phyloP scores from a whole-genome alignment of 2,329 filamentous ascomycete genomes.

The Blumeria hordei region DNA sequence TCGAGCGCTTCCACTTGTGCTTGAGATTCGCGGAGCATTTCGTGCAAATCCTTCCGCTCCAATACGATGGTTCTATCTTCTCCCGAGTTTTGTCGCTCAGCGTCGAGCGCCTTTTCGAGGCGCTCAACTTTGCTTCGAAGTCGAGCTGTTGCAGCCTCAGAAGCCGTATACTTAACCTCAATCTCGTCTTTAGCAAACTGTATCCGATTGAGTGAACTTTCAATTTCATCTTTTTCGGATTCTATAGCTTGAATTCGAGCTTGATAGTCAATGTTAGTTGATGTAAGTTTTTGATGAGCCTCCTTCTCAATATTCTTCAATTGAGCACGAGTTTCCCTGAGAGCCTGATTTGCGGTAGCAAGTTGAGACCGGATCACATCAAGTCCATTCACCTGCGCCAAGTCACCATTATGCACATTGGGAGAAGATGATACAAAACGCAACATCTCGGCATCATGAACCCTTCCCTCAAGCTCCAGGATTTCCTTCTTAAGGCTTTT shows the following conservation, averaged over 20 bases:
- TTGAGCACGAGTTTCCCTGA: slow-evolving; percentile 28
- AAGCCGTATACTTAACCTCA: slow-evolving; percentile 16
- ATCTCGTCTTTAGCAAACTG: slow-evolving; percentile 21
- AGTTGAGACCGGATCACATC: slow-evolving; percentile 35
- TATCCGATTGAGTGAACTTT: slow-evolving; percentile 21
- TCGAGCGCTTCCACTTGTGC: slow-evolving; percentile 45
- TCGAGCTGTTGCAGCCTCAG: slow-evolving; percentile 22
- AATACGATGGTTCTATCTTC: slow-evolving; percentile 33
- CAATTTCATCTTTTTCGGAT: slow-evolving; percentile 13
- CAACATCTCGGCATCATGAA: slow-evolving; percentile 37
- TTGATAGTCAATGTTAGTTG: slow-evolving; percentile 26
- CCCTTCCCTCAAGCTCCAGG: slow-evolving; percentile 38
- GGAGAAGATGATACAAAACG: slow-evolving; percentile 22
- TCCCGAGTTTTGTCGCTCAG: slow-evolving; percentile 26
- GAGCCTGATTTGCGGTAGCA: slow-evolving; percentile 30
- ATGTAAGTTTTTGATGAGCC: slow-evolving; percentile 17
- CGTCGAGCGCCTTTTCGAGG: slow-evolving; percentile 24
- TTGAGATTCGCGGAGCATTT: slow-evolving; percentile 35
- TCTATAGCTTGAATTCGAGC: slow-evolving; percentile 19
- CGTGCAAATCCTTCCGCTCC: slow-evolving; percentile 34
- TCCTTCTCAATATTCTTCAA: slow-evolving; percentile 24
- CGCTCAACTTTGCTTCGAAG: slow-evolving; percentile 24
- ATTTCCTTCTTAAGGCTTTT: slow-evolving; percentile 40
- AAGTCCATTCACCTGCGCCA: slow-evolving; percentile 30
- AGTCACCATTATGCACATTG: slow-evolving; percentile 24